Evolutionary conservation across 805 yeast species (phyloP), one percentile per base, ranked within the genome.

Genomic region (Barnettozyma botsteinii): DNA sequence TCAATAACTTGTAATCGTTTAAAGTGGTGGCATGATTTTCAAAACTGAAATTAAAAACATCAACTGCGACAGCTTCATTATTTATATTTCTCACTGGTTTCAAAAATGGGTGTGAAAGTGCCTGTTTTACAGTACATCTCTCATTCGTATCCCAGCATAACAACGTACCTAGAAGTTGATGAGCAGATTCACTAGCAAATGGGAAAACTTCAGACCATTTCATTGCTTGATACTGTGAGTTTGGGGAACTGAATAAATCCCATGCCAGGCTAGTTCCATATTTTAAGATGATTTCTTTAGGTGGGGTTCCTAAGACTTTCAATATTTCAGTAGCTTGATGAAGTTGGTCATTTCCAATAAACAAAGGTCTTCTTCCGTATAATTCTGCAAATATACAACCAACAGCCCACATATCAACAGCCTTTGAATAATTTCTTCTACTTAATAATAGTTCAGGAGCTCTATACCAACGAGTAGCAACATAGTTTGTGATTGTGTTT

Each of bases 381-480:
- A 89, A 66, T 59, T 89, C 98, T 3, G 81, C 95, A 44, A 88
- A 62, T 9, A 89, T 87, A 55, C 97, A 89, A 1, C 97, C 98
- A 9, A 81, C 77, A 0, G 96, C 88, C 98, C 98, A 89, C 67
- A 89, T 69, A 59, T 89, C 98, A 34, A 89, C 82, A 3, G 76
- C 69, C 42, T 82, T 82, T 4, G 78, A 72, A 55, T 86, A 86
- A 14, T 50, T 53, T 37, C 68, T 71, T 41, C 73, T 69, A 10
- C 84, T 72, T 25, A 88, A 60, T 32, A 89, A 75, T 35, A 89
- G 67, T 54, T 89, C 98, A 0, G 98, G 98, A 0, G 97, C 96
- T 33, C 98, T 69, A 55, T 89, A 89, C 96, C 96, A 89, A 42
- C 97, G 65, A 0, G 97, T 89, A 0, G 96, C 96, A 19, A 89